Conservation (phyloP, 441 rosid species). For the Lepidium campestre region DNA sequence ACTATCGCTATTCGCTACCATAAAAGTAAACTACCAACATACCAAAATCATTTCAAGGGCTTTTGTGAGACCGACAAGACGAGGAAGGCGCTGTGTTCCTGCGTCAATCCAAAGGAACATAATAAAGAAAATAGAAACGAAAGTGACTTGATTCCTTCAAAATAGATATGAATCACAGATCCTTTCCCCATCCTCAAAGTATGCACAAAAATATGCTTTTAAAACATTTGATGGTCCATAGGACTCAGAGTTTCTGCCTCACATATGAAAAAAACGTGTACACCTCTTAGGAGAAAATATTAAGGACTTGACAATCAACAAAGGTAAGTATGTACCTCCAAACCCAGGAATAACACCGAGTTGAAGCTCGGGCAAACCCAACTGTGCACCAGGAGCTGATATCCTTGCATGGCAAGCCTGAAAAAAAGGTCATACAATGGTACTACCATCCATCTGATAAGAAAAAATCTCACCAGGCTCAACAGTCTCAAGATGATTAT, state of each 20-base stretch:
- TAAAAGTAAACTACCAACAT: constrained; percentile 21
- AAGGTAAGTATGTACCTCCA: constrained; percentile 29
- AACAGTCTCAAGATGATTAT: not conserved
- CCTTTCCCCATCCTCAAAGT: not conserved
- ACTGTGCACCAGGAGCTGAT: constrained; percentile 72
- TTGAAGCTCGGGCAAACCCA: constrained; percentile 94
- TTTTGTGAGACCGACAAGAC: constrained; percentile 92
- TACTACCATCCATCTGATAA: not conserved
- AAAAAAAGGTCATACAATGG: constrained; percentile 11
- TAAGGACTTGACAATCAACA: not conserved
- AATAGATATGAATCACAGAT: not conserved
- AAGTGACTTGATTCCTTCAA: constrained; percentile 3
- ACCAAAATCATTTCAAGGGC: constrained; percentile 98
- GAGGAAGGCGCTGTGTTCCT: constrained; percentile 99
- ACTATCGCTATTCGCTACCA: constrained; percentile 12
- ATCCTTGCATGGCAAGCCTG: constrained; percentile 95
- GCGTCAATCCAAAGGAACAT: constrained; percentile 33
- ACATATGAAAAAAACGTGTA: not conserved
- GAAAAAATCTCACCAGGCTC: not conserved
- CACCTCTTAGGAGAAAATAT: not conserved
- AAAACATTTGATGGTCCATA: not conserved
- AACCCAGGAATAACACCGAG: constrained; percentile 96
- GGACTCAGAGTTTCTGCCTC: not conserved
- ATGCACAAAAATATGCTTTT: not conserved
- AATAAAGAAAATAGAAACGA: not conserved